phyloP scores from a whole-genome alignment of 768 basidiomycete genomes.

The Suillus clintonianus region DNA sequence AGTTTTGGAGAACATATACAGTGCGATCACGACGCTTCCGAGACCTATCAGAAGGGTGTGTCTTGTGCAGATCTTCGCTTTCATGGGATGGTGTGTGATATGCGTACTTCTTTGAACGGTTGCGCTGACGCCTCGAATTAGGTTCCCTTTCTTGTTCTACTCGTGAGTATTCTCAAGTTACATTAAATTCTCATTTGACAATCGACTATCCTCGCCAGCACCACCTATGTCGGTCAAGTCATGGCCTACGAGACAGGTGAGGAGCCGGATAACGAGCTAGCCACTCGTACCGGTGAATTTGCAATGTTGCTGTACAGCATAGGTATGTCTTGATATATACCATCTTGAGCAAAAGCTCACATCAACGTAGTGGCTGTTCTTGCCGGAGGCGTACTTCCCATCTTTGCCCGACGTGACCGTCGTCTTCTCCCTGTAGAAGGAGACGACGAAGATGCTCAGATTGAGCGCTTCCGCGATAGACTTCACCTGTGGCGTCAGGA shows the following conservation, averaged over 20 bases:
- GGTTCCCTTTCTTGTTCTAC: conserved; percentile 96
- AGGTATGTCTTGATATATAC: conserved; percentile 44
- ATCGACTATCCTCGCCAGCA: conserved; percentile 44
- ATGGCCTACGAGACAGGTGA: conserved; percentile 78
- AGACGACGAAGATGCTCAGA: conserved; percentile 72
- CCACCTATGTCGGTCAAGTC: conserved; percentile 91
- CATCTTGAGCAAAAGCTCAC: conserved; percentile 1
- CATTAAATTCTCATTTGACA: background rate
- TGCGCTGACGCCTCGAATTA: conserved; percentile 25
- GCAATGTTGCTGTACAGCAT: conserved; percentile 91
- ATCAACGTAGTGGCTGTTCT: conserved; percentile 70
- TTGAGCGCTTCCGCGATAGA: conserved; percentile 64
- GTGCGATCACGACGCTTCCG: conserved; percentile 73
- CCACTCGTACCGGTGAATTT: conserved; percentile 82
- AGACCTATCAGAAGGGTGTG: conserved; percentile 87
- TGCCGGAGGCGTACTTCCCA: conserved; percentile 80
- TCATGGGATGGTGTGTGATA: conserved; percentile 85
- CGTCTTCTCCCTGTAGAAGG: conserved; percentile 72
- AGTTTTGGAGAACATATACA: conserved; percentile 76
- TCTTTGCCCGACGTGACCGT: conserved; percentile 79
- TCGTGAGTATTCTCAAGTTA: conserved; percentile 48
- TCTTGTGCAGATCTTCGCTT: conserved; percentile 91
- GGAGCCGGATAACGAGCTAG: conserved; percentile 82
- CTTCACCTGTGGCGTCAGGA: conserved; percentile 86
- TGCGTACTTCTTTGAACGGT: background rate